A percentile compares a stretch with the other conserved stretches of the same genome.
Conservation (phyloP, 345 rosid genomes). For the Populus ilicifolia region DNA sequence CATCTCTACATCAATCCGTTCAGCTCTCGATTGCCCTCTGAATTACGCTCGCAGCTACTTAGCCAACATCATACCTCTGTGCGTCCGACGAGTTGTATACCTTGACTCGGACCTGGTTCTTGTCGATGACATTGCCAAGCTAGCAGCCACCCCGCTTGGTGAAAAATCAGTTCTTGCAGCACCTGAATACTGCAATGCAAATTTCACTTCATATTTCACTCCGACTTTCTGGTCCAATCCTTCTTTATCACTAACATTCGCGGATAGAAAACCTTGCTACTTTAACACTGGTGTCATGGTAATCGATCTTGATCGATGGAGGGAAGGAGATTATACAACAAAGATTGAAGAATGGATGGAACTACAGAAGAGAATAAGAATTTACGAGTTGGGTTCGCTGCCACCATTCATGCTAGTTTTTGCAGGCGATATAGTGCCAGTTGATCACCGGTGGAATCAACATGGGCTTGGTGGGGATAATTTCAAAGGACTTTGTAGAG, state of each 20-base stretch:
- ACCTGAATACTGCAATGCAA: conserved; percentile 90
- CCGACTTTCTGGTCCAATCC: conserved; percentile 71
- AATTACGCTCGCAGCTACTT: conserved; percentile 92
- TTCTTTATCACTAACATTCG: conserved; percentile 55
- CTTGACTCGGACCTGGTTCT: conserved; percentile 87
- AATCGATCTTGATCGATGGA: conserved; percentile 80
- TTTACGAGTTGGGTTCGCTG: conserved; percentile 71
- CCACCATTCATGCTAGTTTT: conserved; percentile 76
- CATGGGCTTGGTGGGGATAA: conserved; percentile 52
- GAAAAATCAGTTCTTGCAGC: conserved; percentile 63
- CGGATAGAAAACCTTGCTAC: conserved; percentile 61
- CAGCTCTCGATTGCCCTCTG: conserved; percentile 79
- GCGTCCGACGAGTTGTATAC: conserved; percentile 79
- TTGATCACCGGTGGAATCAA: conserved; percentile 78
- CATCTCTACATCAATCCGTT: conserved; percentile 85
- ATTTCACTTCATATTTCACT: conserved; percentile 80
- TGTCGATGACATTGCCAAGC: conserved; percentile 82
- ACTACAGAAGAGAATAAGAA: conserved; percentile 60
- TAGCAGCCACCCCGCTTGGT: conserved; percentile 61
- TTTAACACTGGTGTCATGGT: conserved; percentile 94
- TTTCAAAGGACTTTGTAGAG: conserved; percentile 26
- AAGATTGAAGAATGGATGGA: conserved; percentile 94
- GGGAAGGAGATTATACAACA: conserved; percentile 56
- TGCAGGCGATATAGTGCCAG: conserved; percentile 65
- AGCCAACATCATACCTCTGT: conserved; percentile 61